phyloP scores from a whole-genome alignment of 306 rosid genomes.

The Prunus fruticosa region DNA sequence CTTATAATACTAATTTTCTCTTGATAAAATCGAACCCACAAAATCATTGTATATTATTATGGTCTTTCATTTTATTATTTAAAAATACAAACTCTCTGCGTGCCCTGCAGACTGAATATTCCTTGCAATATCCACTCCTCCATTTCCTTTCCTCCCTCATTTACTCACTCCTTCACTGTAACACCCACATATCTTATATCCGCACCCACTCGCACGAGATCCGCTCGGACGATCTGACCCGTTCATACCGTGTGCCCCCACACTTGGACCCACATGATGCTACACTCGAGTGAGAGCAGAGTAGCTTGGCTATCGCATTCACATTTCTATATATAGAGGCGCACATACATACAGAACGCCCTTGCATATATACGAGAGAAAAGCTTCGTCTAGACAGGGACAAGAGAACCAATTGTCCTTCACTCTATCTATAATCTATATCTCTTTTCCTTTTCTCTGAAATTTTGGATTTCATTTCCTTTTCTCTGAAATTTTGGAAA shows the following conservation, averaged over 20 bases:
- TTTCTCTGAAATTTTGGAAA: neutral
- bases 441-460: neutral
- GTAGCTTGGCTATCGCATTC: neutral
- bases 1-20: neutral
- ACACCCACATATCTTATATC: neutral
- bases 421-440: neutral
- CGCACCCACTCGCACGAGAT: conserved; percentile 7
- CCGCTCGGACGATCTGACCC: neutral
- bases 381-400: conserved; percentile 11
- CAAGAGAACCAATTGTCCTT: conserved; percentile 3
- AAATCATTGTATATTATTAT: no score
- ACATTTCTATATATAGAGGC: neutral
- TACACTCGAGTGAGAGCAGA: neutral
- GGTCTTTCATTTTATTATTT: no score
- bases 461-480: neutral
- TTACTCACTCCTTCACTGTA: neutral
- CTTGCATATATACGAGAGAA: no score
- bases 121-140: conserved; percentile 5
- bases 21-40: neutral
- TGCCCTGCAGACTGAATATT: no score
- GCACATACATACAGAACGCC: neutral
- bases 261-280: neutral
- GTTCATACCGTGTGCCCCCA: neutral
- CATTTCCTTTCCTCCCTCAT: neutral
- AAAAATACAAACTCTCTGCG: no score